Conservation (phyloP, 164 flowering plant species). For the Chimonanthus salicifolius region DNA sequence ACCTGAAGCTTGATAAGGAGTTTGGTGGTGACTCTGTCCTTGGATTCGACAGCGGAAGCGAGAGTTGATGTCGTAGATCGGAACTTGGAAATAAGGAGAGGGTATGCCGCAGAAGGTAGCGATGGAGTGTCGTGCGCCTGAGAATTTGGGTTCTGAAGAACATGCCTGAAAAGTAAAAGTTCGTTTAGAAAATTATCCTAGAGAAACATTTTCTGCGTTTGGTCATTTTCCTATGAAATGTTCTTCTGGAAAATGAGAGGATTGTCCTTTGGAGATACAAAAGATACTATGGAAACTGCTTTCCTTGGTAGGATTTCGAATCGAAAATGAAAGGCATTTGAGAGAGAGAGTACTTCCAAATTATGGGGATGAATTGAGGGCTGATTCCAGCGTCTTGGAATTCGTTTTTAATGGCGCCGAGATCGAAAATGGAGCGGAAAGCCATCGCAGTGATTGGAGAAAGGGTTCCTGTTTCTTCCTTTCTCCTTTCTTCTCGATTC, state of each 20-base stretch:
- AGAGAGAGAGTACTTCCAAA: conserved; percentile 68
- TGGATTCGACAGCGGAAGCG: conserved; percentile 52
- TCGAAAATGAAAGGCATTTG: conserved; percentile 7
- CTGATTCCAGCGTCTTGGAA: conserved; percentile 60
- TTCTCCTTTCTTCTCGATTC: not conserved
- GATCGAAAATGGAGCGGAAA: conserved; percentile 66
- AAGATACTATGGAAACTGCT: not conserved
- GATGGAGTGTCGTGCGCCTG: conserved; percentile 66
- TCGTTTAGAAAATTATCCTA: no score
- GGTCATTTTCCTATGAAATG: not conserved
- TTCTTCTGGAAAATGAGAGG: not conserved
- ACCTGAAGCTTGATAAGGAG: conserved; percentile 86
- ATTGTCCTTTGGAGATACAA: not conserved
- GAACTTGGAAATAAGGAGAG: conserved; percentile 65
- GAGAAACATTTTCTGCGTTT: no score
- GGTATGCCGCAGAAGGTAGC: conserved; percentile 66
- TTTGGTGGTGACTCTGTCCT: conserved; percentile 78
- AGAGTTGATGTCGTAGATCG: conserved; percentile 55
- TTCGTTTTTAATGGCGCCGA: conserved; percentile 39
- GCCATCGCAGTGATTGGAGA: conserved; percentile 18
- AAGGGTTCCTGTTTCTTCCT: not conserved
- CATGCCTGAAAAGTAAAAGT: conserved; percentile 26
- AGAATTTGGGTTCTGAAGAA: conserved; percentile 54
- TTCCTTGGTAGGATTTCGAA: conserved; percentile 1
- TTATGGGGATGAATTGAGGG: conserved; percentile 49